Base-by-base conservation (phyloP, 2,329 filamentous ascomycete genomes). In the Sporothrix globosa region DNA sequence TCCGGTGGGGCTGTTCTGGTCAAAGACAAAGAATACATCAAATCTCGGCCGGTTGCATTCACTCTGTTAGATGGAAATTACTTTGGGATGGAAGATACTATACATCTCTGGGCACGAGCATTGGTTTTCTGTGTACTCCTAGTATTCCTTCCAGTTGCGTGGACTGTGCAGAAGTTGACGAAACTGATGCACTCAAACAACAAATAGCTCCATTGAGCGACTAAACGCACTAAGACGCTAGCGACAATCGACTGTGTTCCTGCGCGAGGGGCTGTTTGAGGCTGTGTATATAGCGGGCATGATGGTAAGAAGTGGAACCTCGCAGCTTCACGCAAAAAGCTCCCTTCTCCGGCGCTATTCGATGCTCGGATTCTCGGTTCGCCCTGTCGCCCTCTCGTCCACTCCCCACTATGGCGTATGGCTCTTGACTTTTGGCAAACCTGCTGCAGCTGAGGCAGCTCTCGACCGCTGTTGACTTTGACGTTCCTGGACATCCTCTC, bases 381-480 rank as follows among this genome's bases (percentile, higher is more conserved):
- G 21, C 39, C 27, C 14, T 61, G 11, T 63, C 48, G 13, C 21
- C 7, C 41, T 56, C 44, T 27, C 24, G 9, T 39, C 24, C 41
- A 27, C 9, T 53, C 67, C 53, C 52, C 63, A 67, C 65, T 58
- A 60, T 41, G 48, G 46, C 72, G 41, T 41, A 74, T 74, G 72
- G 73, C 70, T 68, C n/a, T 52, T 70, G 39, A 27, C 21, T 60
- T 56, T 46, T 52, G 58, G 30, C 60, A 52, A 71, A 39, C 53
- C 41, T 48, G 60, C 67, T 70, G 72, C 73, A 72, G 73, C 72
- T 27, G 67, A 67, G 68, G 72, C 72, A 69, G 72, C 69, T 44
- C 34, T 24, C 34, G 52, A 70, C 24, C 14, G 19, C 19, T 39
- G 17, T 52, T 30, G 53, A 48, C 14, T 5, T 44, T 34, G 17